Conservation (phyloP, 208 protist species). For the Tritrichomonas musculus region DNA sequence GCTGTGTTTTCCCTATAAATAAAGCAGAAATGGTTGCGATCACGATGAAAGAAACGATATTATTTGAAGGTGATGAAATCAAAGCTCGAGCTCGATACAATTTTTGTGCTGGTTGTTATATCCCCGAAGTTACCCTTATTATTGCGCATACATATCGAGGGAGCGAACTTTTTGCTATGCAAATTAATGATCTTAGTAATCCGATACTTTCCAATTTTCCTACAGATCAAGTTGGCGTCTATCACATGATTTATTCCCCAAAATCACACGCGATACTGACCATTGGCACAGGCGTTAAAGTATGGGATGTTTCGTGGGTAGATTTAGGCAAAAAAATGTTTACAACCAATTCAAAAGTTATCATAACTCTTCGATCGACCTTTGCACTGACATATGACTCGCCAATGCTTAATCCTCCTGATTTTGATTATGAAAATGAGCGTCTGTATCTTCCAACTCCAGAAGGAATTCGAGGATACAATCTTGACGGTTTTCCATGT, state of each 20-base stretch:
- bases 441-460: not conserved
- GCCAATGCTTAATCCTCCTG: not conserved
- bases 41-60: no score
- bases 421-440: not conserved
- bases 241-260: conserved; percentile 22
- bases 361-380: not conserved
- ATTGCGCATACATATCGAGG: not conserved
- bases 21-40: no score
- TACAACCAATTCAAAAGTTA: not conserved
- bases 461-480: not conserved
- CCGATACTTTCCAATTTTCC: not conserved
- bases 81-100: not conserved
- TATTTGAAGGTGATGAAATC: no score
- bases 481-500: not conserved
- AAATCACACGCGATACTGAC: conserved; percentile 29
- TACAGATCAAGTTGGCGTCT: not conserved
- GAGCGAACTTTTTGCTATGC: not conserved
- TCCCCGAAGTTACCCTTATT: not conserved
- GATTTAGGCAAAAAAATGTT: not conserved
- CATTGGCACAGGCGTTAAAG: not conserved
- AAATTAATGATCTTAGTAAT: not conserved
- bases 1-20: no score
- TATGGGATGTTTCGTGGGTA: not conserved
- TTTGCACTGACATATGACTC: not conserved
- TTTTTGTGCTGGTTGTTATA: not conserved